Percentiles rank a stretch among this genome's conserved stretches.
phyloP scores from a whole-genome alignment of 257 asterid species.

The Primulina huaijiensis region DNA sequence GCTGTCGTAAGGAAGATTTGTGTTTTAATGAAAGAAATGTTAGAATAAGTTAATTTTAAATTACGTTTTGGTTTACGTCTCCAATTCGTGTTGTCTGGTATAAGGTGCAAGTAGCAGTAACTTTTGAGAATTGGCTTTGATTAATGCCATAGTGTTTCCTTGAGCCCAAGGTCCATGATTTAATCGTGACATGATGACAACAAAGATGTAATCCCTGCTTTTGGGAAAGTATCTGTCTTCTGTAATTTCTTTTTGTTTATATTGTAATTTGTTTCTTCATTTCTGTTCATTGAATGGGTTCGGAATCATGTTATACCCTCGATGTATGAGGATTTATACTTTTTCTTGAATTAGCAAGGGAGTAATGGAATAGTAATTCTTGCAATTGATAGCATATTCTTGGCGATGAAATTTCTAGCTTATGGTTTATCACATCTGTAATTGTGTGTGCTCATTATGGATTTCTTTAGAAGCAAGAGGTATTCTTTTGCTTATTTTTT shows the following conservation, averaged over 20 bases:
- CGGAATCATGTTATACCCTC: background rate
- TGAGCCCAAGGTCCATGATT: background rate
- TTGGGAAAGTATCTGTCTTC: background rate
- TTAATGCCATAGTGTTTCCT: background rate
- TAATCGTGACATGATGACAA: background rate
- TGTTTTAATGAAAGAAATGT: too few species aligned
- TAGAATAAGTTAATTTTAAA: background rate
- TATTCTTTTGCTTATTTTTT: background rate
- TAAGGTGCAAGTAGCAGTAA: background rate
- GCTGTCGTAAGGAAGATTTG: background rate
- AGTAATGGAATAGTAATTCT: background rate
- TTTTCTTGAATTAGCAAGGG: background rate
- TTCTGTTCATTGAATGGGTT: background rate
- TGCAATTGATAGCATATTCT: background rate
- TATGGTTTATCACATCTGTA: background rate
- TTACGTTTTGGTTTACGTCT: background rate
- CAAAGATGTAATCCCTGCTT: background rate
- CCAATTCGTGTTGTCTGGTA: background rate
- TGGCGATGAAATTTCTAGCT: conserved; percentile 8
- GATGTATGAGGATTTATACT: background rate
- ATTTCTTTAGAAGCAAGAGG: background rate
- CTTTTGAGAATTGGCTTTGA: background rate
- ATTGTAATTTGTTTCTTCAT: too few species aligned
- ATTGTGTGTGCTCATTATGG: background rate
- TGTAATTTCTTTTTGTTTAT: background rate